Percentiles rank a stretch among this genome's conserved stretches.
phyloP scores from a whole-genome alignment of 257 asterid species.

The Petrea volubilis region DNA sequence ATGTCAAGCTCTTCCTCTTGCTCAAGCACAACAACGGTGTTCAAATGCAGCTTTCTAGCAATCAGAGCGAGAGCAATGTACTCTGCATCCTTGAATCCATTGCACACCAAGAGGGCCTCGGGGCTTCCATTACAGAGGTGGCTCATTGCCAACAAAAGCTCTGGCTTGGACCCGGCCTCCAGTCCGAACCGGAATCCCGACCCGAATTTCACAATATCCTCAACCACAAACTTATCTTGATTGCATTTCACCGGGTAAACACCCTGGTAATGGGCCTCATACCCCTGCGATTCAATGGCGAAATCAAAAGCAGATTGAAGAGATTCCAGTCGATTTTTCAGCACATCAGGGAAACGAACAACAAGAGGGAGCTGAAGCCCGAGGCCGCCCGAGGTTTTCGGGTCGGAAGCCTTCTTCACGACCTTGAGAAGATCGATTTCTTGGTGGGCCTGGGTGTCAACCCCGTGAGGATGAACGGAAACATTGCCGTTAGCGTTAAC shows the following conservation, averaged over 20 bases:
- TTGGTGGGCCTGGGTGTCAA: conserved; percentile 46
- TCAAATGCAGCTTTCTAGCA: conserved; percentile 49
- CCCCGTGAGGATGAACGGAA: conserved; percentile 45
- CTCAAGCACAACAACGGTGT: conserved; percentile 58
- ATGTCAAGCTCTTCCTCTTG: conserved; percentile 63
- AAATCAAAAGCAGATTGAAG: conserved; percentile 46
- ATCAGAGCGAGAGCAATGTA: conserved; percentile 55
- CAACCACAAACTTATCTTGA: conserved; percentile 57
- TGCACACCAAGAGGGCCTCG: conserved; percentile 53
- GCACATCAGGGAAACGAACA: conserved; percentile 55
- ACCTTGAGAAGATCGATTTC: conserved; percentile 64
- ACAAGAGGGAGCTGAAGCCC: conserved; percentile 54
- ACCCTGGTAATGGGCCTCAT: conserved; percentile 58
- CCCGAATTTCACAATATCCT: conserved; percentile 61
- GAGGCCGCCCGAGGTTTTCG: conserved; percentile 48
- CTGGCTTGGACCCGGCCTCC: conserved; percentile 67
- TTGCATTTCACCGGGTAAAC: conserved; percentile 69
- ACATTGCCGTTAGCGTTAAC: conserved; percentile 51
- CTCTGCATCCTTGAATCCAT: conserved; percentile 62
- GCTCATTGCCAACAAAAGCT: conserved; percentile 64
- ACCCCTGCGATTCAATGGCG: conserved; percentile 45
- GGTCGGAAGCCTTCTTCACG: conserved; percentile 49
- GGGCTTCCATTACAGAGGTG: conserved; percentile 55
- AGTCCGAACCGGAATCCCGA: conserved; percentile 50
- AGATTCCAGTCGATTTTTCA: conserved; percentile 49